Percentiles rank a stretch among this genome's conserved stretches.
Conservation (phyloP, 2,329 filamentous ascomycete genomes). For the Ophiostoma angusticollis region DNA sequence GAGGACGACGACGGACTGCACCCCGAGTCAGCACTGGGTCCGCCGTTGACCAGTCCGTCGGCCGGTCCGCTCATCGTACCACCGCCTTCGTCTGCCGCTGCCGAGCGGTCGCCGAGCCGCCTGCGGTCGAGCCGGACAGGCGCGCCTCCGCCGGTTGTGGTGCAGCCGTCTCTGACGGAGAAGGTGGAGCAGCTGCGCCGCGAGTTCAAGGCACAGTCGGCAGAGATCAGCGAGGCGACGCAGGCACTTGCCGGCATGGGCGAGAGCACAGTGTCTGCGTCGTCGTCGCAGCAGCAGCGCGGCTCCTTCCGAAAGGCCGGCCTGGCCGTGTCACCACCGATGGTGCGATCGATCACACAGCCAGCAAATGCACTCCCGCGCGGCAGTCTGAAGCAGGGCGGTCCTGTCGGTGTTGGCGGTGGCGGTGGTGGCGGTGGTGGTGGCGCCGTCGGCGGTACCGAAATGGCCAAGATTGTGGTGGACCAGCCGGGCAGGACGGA, state of each 20-base stretch:
- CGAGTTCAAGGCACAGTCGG: constrained; percentile 28
- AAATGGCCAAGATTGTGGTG: constrained; percentile 13
- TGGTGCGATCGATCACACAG: constrained; percentile 41
- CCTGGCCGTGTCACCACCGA: constrained; percentile 35
- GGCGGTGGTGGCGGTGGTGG: constrained; percentile 9
- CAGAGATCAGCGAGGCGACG: constrained; percentile 19
- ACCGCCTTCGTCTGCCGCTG: background rate
- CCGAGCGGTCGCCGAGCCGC: background rate
- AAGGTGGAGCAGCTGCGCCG: constrained; percentile 39
- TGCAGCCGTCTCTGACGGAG: constrained; percentile 24
- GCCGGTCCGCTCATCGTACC: too few species aligned
- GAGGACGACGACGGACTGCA: too few species aligned
- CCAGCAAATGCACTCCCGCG: constrained; percentile 34
- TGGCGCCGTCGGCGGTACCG: background rate
- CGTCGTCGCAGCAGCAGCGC: constrained; percentile 12
- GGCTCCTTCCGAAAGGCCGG: constrained; percentile 31
- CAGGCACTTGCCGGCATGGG: constrained; percentile 5
- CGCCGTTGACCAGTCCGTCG: too few species aligned
- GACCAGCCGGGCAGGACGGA: constrained; percentile 29
- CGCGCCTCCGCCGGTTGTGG: background rate
- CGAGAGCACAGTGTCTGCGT: background rate
- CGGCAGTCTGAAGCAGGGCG: constrained; percentile 28
- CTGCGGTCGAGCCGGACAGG: constrained; percentile 1
- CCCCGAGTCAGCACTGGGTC: too few species aligned
- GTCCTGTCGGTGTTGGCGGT: constrained; percentile 11